Conservation (phyloP, 1,284 basidiomycete genomes). For the Stygiomarasmius scandens region DNA sequence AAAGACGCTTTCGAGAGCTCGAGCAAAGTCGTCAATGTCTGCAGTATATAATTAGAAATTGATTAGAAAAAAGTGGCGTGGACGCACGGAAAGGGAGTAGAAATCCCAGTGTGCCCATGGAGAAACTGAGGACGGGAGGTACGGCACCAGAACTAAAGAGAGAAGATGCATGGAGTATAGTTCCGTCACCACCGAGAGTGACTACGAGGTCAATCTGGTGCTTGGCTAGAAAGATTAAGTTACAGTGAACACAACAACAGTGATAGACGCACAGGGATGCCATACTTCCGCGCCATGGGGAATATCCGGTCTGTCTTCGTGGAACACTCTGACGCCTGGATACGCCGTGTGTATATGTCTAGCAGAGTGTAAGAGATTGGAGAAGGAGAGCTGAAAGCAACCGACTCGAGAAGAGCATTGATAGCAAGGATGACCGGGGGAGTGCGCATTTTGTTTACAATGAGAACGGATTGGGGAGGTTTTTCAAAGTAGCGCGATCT, state of each 20-base stretch:
- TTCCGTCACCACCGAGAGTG: slow-evolving; percentile 94
- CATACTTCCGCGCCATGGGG: slow-evolving; percentile 67
- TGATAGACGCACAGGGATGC: slow-evolving; percentile 51
- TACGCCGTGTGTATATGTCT: slow-evolving; percentile 70
- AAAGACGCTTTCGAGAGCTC: slow-evolving; percentile 79
- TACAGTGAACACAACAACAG: slow-evolving; percentile 5
- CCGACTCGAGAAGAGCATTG: slow-evolving; percentile 68
- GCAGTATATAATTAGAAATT: slow-evolving; percentile 4
- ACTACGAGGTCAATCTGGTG: slow-evolving; percentile 83
- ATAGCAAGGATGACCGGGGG: slow-evolving; percentile 75
- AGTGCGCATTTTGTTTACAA: slow-evolving; percentile 78
- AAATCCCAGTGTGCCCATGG: slow-evolving; percentile 95
- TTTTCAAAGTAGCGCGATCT: slow-evolving; percentile 36
- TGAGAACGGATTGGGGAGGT: slow-evolving; percentile 56
- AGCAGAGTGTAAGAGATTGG: slow-evolving; percentile 7
- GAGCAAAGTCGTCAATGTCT: slow-evolving; percentile 84
- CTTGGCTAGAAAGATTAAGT: slow-evolving; percentile 36
- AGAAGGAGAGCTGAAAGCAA: slow-evolving; percentile 13
- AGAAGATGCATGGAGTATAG: slow-evolving; percentile 92
- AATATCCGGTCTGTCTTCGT: slow-evolving; percentile 72
- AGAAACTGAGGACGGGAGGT: slow-evolving; percentile 94
- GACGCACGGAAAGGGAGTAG: slow-evolving; percentile 89
- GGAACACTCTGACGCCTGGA: slow-evolving; percentile 73
- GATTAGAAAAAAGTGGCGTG: not conserved
- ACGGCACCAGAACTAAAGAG: slow-evolving; percentile 88